Conservation (phyloP, 2,329 filamentous ascomycete genomes). For the Lecanosticta acicola region DNA sequence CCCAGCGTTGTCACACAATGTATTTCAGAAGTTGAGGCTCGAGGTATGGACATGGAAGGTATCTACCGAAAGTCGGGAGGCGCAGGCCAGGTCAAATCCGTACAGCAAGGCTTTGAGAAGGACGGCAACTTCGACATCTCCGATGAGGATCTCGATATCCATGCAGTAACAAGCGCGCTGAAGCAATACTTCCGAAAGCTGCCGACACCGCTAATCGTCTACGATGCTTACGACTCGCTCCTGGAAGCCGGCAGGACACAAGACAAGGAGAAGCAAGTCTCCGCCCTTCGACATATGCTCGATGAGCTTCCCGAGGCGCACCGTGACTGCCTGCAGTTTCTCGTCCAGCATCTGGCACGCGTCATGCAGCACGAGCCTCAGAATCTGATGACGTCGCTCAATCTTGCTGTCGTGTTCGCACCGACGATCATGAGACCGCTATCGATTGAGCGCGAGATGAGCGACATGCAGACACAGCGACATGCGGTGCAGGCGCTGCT, state of each 20-base stretch:
- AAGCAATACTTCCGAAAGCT: conserved; percentile 98
- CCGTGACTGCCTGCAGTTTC: conserved; percentile 82
- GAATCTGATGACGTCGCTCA: conserved; percentile 95
- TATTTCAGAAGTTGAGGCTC: conserved; percentile 91
- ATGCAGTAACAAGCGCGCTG: conserved; percentile 87
- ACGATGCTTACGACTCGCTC: conserved; percentile 83
- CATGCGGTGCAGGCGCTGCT: conserved; percentile 87
- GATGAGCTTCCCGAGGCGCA: conserved; percentile 76
- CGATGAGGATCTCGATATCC: conserved; percentile 89
- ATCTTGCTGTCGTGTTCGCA: conserved; percentile 93
- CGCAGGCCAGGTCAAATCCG: conserved; percentile 79
- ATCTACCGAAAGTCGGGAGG: conserved; percentile 98
- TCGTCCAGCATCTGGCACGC: conserved; percentile 86
- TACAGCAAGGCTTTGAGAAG: conserved; percentile 87
- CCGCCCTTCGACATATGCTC: conserved; percentile 67
- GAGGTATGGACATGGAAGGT: conserved; percentile 95
- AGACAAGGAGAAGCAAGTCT: conserved; percentile 61
- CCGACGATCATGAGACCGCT: conserved; percentile 93
- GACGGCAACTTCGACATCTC: conserved; percentile 77
- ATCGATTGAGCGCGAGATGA: conserved; percentile 89
- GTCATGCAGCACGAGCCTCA: conserved; percentile 77
- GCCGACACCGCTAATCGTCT: conserved; percentile 82
- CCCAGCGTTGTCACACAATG: conserved; percentile 87
- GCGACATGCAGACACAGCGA: conserved; percentile 91
- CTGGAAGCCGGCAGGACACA: conserved; percentile 63